These are phyloP conservation scores for Ophiobolus disseminans DNA, from an alignment of 2,329 filamentous ascomycete species.

Conservation along the genomic window DNA sequence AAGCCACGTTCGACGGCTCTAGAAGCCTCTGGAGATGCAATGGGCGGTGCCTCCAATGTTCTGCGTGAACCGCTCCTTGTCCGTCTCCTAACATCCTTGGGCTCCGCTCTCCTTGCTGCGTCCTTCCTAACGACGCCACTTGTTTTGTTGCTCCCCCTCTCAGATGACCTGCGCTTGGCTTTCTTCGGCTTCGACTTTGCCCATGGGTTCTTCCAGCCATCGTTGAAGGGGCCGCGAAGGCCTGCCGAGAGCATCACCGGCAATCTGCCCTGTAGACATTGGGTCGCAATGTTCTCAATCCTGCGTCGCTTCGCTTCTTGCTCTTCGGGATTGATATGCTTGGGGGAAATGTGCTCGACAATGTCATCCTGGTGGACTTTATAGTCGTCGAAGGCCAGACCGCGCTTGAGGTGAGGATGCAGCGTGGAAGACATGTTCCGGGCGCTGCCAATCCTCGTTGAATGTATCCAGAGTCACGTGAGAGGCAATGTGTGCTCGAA, in stretches of 20 bases:
- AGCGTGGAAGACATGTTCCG: conserved; percentile 23
- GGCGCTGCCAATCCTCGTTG: conserved; percentile 1
- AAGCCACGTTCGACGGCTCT: conserved; percentile 15
- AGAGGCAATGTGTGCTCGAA: background rate
- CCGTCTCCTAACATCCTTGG: background rate
- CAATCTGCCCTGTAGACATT: conserved; percentile 64
- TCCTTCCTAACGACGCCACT: conserved; percentile 1
- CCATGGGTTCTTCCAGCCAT: conserved; percentile 49
- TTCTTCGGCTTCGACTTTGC: conserved; percentile 9
- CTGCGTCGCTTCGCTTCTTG: conserved; percentile 60
- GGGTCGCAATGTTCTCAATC: conserved; percentile 66
- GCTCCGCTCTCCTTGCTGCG: background rate
- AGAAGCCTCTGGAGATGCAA: conserved; percentile 27
- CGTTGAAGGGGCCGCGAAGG: conserved; percentile 67
- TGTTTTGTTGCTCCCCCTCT: conserved; percentile 1
- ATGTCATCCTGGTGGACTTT: conserved; percentile 44
- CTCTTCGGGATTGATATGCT: conserved; percentile 65
- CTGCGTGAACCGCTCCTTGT: background rate
- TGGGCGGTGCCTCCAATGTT: conserved; percentile 4
- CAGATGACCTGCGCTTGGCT: background rate
- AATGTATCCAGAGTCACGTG: background rate
- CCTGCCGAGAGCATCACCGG: conserved; percentile 67
- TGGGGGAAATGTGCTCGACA: conserved; percentile 55
- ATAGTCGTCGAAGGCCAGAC: conserved; percentile 30
- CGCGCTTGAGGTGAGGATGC: conserved; percentile 34